Percentiles rank a stretch among this genome's conserved stretches.
These are phyloP conservation scores for Geranium incanum DNA, from an alignment of 441 rosid species.

Conservation along the genomic window DNA sequence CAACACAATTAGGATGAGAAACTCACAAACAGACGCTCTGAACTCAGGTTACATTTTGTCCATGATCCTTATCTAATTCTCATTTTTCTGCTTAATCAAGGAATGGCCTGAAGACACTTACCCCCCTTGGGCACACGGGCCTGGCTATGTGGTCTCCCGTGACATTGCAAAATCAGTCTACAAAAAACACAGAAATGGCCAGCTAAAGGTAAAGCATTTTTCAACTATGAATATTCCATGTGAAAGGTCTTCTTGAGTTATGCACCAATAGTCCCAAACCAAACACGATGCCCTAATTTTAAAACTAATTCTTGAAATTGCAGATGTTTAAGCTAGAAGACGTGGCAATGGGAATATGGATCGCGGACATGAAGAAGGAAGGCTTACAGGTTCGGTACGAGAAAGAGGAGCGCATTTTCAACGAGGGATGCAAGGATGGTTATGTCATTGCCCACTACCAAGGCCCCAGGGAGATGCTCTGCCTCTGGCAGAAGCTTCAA, in stretches of 20 bases:
- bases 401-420: constrained; percentile 58
- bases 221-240: not conserved
- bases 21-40: not conserved
- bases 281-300: not conserved
- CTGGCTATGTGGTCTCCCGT: constrained; percentile 74
- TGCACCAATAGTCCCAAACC: not conserved
- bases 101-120: constrained; percentile 80
- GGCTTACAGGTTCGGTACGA: constrained; percentile 61
- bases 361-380: constrained; percentile 51
- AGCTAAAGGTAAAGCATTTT: constrained; percentile 52
- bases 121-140: constrained; percentile 98
- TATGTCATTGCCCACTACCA: constrained; percentile 90
- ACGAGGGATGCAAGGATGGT: constrained; percentile 76
- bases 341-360: constrained; percentile 97
- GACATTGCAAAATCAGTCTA: constrained; percentile 74
- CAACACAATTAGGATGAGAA: not conserved
- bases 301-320: not conserved
- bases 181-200: constrained; percentile 47
- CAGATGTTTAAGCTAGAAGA: constrained; percentile 99
- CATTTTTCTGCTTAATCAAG: constrained; percentile 27
- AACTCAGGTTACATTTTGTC: not conserved
- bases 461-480: constrained; percentile 78
- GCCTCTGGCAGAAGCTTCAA: constrained; percentile 87
- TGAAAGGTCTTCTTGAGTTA: not conserved
- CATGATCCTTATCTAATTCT: not conserved